Conservation (phyloP, 2,329 filamentous ascomycete genomes). For the Ceratocystis harringtonii region DNA sequence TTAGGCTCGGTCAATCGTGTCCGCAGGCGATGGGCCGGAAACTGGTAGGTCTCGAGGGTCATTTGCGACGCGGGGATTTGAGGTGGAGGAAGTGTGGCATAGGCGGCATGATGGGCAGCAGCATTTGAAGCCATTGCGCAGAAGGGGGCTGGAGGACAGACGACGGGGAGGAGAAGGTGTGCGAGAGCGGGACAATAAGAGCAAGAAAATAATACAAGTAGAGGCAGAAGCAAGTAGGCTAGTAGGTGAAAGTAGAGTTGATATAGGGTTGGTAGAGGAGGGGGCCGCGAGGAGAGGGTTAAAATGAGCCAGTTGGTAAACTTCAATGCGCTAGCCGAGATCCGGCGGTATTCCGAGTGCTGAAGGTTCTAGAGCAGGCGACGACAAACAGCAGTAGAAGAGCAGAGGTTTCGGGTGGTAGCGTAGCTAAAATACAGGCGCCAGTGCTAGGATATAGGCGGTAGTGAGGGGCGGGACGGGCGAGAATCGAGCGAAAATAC, state of each 20-base stretch:
- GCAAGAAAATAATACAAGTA: not conserved
- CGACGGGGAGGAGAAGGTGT: not conserved
- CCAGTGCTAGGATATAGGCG: not conserved
- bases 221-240: not conserved
- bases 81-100: constrained; percentile 6
- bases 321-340: constrained; percentile 4
- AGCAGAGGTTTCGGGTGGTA: not conserved
- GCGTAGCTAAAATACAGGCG: not conserved
- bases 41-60: constrained; percentile 35
- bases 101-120: constrained; percentile 7
- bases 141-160: not conserved
- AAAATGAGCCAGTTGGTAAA: not conserved
- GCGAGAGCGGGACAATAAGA: not conserved
- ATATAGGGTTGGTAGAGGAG: not conserved
- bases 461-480: not conserved
- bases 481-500: not conserved
- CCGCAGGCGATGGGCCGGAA: constrained; percentile 45
- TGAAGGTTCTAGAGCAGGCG: not conserved
- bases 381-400: not conserved
- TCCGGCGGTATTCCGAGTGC: not conserved
- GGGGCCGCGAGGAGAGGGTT: not conserved
- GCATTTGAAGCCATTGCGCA: constrained; percentile 10
- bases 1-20: constrained; percentile 34
- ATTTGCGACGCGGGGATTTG: constrained; percentile 20
- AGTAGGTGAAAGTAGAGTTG: not conserved